phyloP scores from a whole-genome alignment of 140 eudicot species.

The Bidens hawaiensis region DNA sequence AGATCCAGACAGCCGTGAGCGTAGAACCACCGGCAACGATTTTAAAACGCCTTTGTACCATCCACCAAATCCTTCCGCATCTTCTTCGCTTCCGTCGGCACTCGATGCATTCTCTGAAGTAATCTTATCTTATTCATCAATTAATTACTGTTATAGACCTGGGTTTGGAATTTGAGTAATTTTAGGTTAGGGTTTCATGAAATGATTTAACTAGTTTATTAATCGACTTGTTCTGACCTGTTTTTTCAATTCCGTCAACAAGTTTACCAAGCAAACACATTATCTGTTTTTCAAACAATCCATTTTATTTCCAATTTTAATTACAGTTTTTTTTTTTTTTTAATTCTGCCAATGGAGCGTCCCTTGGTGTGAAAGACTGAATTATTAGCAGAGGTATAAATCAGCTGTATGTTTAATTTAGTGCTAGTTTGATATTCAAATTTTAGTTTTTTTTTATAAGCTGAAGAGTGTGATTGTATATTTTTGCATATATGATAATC shows the following conservation, averaged over 20 bases:
- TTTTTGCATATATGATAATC: neutral
- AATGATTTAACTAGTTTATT: no score
- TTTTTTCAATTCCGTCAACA: no score
- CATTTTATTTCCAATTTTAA: no score
- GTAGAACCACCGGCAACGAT: conserved; percentile 13
- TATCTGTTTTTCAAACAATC: no score
- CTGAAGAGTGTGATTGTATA: neutral
- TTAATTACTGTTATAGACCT: neutral
- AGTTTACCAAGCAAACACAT: no score
- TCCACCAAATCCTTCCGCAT: conserved; percentile 48
- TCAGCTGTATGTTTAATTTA: neutral
- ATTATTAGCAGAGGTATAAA: neutral
- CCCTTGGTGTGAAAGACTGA: neutral
- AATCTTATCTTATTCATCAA: conserved; percentile 4
- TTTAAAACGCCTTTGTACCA: conserved; percentile 45
- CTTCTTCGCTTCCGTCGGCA: conserved; percentile 87
- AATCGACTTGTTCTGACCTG: no score
- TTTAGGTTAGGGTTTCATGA: no score
- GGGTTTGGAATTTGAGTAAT: no score
- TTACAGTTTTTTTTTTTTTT: no score
- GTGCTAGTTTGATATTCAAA: neutral
- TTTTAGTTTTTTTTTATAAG: neutral
- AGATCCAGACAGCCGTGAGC: no score
- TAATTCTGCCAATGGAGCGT: no score
- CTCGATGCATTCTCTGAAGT: conserved; percentile 68